Conservation (phyloP, 768 basidiomycete species). For the Suillus spraguei region DNA sequence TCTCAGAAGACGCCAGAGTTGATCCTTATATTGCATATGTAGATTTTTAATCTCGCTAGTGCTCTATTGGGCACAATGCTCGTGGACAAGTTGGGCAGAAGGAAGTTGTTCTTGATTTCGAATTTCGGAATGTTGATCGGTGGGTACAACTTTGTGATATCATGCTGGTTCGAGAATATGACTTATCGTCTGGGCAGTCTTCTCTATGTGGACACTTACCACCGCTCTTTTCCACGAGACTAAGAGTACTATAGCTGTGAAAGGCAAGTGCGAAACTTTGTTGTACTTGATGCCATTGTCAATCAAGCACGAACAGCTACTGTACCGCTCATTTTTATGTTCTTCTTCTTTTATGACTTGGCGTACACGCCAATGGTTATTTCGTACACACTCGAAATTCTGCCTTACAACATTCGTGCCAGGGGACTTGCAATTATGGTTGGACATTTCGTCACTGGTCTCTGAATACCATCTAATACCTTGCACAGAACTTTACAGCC, state of each 20-base stretch:
- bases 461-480: not conserved
- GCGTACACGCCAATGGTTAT: slow-evolving; percentile 77
- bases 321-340: slow-evolving; percentile 66
- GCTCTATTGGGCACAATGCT: slow-evolving; percentile 63
- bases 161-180: not conserved
- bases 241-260: slow-evolving; percentile 33
- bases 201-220: slow-evolving; percentile 60
- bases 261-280: slow-evolving; percentile 15
- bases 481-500: slow-evolving; percentile 56
- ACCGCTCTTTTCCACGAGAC: slow-evolving; percentile 41
- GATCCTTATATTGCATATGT: not conserved
- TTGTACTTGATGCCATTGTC: not conserved
- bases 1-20: not conserved
- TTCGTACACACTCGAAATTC: slow-evolving; percentile 70
- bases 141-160: slow-evolving; percentile 28
- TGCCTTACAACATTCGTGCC: slow-evolving; percentile 79
- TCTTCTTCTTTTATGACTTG: slow-evolving; percentile 56
- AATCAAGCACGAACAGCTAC: slow-evolving; percentile 43
- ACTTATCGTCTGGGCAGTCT: slow-evolving; percentile 32
- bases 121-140: slow-evolving; percentile 61
- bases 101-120: slow-evolving; percentile 67
- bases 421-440: slow-evolving; percentile 81
- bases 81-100: slow-evolving; percentile 68
- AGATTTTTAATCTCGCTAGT: slow-evolving; percentile 66
- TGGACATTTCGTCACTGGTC: slow-evolving; percentile 17